Conservation (phyloP, 352 stramenopile genomes). For the Globisporangium spinosum region DNA sequence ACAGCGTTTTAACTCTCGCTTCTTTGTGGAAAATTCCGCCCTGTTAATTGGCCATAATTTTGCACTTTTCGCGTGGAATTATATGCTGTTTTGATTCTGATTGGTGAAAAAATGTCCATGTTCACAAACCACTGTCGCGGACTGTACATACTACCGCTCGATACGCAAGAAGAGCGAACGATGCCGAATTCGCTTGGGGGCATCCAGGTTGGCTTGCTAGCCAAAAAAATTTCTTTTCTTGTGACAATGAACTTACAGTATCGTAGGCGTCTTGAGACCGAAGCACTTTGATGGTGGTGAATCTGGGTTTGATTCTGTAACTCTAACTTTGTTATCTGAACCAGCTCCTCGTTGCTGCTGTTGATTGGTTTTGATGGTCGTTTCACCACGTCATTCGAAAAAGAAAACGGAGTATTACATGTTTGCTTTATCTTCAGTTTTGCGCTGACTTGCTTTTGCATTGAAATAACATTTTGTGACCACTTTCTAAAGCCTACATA, state of each 20-base stretch:
- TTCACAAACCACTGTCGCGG: too few relatives aligned
- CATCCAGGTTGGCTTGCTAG: too few relatives aligned
- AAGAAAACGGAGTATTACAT: background rate
- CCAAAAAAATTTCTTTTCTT: background rate
- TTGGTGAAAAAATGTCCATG: too few relatives aligned
- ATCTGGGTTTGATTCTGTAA: background rate
- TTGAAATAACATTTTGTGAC: background rate
- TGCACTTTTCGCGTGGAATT: too few relatives aligned
- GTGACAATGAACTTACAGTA: background rate
- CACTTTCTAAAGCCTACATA: background rate
- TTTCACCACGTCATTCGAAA: background rate
- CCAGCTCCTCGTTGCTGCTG: background rate
- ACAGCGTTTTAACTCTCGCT: too few relatives aligned
- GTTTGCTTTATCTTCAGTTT: background rate
- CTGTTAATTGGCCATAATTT: too few relatives aligned
- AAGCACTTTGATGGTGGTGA: background rate
- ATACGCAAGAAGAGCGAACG: too few relatives aligned
- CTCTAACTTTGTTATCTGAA: background rate
- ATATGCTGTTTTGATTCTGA: too few relatives aligned
- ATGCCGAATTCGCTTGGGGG: too few relatives aligned
- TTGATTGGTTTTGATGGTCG: background rate
- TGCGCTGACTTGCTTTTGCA: background rate
- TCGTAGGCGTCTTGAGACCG: background rate
- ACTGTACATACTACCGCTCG: too few relatives aligned
- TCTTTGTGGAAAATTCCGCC: too few relatives aligned